Conservation (phyloP, 208 protist species). For the Trypanosoma congolense region DNA sequence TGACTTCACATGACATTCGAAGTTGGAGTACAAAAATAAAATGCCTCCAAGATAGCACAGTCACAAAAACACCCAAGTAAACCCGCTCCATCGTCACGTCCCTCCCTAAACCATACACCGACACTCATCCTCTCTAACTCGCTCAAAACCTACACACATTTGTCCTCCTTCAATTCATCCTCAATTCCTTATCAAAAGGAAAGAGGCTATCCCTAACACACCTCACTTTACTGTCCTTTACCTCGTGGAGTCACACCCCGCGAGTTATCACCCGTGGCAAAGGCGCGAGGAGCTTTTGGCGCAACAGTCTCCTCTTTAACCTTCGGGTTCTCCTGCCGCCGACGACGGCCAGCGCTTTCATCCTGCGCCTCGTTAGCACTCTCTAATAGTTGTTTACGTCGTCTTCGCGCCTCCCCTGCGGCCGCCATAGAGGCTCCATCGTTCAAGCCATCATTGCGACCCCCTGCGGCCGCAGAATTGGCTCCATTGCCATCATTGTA, state of each 20-base stretch:
- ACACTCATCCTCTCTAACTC: no score
- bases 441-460: not conserved
- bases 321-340: not conserved
- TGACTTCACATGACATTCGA: no score
- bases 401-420: constrained; percentile 11
- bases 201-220: no score
- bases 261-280: not conserved
- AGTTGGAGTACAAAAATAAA: no score
- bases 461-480: not conserved
- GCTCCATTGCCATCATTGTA: constrained; percentile 14
- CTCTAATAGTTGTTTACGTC: constrained; percentile 13
- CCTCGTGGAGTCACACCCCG: no score
- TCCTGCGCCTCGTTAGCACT: constrained; percentile 8
- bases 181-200: no score
- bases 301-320: not conserved
- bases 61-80: no score
- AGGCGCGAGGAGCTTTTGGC: not conserved
- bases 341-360: constrained; percentile 1
- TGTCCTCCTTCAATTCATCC: constrained; percentile 9
- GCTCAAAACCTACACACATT: no score
- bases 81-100: no score
- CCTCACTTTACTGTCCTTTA: no score
- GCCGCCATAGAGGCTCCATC: not conserved
- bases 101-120: no score
- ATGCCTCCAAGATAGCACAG: no score